Base-by-base conservation (phyloP, 495 filamentous ascomycete genomes). In the Penicillium paxilli region DNA sequence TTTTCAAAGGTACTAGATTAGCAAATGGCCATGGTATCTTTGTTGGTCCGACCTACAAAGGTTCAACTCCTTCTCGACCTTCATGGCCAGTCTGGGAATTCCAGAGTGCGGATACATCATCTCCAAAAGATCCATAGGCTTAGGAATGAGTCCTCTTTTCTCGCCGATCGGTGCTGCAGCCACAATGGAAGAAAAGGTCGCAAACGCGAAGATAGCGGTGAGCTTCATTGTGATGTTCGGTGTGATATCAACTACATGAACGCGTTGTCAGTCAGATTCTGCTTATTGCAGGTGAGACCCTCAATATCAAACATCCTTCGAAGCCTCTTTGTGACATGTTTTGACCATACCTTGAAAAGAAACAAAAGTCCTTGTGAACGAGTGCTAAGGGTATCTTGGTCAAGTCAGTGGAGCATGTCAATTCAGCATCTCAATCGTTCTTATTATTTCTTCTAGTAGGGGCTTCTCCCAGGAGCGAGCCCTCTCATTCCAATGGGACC, bases 61-160 rank as follows among this genome's bases (percentile, higher is more conserved):
- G 3, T 58, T 28, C 11, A 57, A 32, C 4, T 25, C 26, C 9
- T 51, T 51, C 41, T 57, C 59, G 14, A 65, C 10, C 35, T 58
- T 58, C 2, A 25, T 25, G 2, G 50, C 41, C 10, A 65, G 37
- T 28, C 47, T 44, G 1, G 59, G 57, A 21, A 60, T 42, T 8
- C 57, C 63, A 21, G 54, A 60, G 25, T 47, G 28, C 30, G 63
- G 60, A 21, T 54, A 55, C 46, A 63, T 49, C 26, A 19, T 54
- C 3, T 66, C 54, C 12, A 63, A 22, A 12, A 49, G 5, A n/a
- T 50, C 33, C 30, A 50, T 57, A 1, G 56, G 56, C n/a, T 44
- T 30, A 17, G 63, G 63, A 17, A 65, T 52, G 4, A 60, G 14
- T 12, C n/a, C 37, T 40, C 59, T 51, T 16, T 37, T 45, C 2